Conservation (phyloP, 1,284 basidiomycete genomes). For the Tylopilus orsonianus region DNA sequence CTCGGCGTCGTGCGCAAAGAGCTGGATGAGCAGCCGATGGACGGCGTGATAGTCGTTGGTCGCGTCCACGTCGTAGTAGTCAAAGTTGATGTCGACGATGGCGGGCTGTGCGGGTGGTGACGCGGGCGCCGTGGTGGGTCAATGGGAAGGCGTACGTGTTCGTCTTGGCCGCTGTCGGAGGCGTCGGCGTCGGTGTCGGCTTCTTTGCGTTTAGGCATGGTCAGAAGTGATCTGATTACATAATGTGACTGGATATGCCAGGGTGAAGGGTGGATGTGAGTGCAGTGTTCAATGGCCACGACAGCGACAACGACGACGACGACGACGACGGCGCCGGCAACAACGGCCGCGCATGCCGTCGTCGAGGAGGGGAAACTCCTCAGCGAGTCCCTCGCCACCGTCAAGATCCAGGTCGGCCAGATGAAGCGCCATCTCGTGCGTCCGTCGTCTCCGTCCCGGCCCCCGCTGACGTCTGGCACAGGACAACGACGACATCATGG, state of each 20-base stretch:
- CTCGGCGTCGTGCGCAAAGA: slow-evolving; percentile 81
- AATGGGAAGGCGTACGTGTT: slow-evolving; percentile 12
- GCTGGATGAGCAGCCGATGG: slow-evolving; percentile 78
- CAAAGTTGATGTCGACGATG: slow-evolving; percentile 84
- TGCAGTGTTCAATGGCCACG: slow-evolving; percentile 26
- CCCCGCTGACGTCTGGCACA: too few species aligned
- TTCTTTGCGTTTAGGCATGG: slow-evolving; percentile 32
- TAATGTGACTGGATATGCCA: slow-evolving; percentile 12
- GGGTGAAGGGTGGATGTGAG: slow-evolving; percentile 11
- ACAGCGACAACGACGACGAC: slow-evolving; percentile 21
- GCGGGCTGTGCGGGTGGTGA: background rate
- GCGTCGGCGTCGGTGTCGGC: slow-evolving; percentile 14
- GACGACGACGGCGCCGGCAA: slow-evolving; percentile 10
- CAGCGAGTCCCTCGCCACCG: slow-evolving; percentile 78
- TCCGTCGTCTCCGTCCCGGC: slow-evolving; percentile 36
- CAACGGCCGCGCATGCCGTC: slow-evolving; percentile 17
- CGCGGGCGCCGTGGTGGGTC: too few species aligned
- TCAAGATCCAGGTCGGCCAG: slow-evolving; percentile 91
- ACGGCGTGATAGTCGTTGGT: slow-evolving; percentile 84
- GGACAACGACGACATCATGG: slow-evolving; percentile 96
- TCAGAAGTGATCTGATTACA: slow-evolving; percentile 10
- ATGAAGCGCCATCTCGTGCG: slow-evolving; percentile 90
- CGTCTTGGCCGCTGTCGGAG: slow-evolving; percentile 14
- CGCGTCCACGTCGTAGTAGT: slow-evolving; percentile 86
- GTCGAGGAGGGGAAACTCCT: slow-evolving; percentile 78